These are phyloP conservation scores for Trichoderma koningiopsis DNA, from an alignment of 2,329 filamentous ascomycete genomes.

Conservation along the genomic window DNA sequence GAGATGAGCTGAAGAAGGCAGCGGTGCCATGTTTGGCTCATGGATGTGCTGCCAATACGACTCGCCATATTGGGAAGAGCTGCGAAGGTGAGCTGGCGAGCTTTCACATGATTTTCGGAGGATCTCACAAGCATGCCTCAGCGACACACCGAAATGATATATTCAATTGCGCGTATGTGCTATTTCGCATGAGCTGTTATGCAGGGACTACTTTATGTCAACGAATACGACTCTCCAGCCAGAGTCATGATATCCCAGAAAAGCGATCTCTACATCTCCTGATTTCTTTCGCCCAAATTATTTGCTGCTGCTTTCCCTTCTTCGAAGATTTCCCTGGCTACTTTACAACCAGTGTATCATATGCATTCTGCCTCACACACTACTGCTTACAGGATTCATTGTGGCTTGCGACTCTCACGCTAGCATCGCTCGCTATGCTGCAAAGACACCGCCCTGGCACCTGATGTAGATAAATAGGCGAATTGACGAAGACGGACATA, in stretches of 20 bases:
- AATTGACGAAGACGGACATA: not conserved
- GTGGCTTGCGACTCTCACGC: constrained; percentile 2
- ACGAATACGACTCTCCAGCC: not conserved
- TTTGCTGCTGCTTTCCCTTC: not conserved
- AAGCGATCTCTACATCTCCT: not conserved
- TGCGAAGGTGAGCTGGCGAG: not conserved
- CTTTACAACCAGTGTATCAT: not conserved
- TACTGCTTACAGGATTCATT: not conserved
- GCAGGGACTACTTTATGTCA: too few species aligned
- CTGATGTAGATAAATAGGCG: constrained; percentile 1
- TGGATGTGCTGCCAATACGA: not conserved
- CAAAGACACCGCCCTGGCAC: not conserved
- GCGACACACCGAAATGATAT: not conserved
- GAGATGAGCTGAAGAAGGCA: not conserved
- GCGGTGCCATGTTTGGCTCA: not conserved
- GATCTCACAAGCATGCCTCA: not conserved
- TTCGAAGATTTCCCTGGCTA: not conserved
- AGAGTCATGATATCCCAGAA: not conserved
- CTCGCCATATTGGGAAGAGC: not conserved
- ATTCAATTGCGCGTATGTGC: not conserved
- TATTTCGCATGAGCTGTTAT: not conserved
- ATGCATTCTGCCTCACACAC: not conserved
- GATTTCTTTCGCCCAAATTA: not conserved
- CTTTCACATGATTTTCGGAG: not conserved
- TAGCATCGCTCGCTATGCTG: not conserved